Evolutionary conservation across 2,329 filamentous ascomycete genomes (phyloP), one percentile per base, ranked within the genome.

Genomic region (Aspergillus tamarii): DNA sequence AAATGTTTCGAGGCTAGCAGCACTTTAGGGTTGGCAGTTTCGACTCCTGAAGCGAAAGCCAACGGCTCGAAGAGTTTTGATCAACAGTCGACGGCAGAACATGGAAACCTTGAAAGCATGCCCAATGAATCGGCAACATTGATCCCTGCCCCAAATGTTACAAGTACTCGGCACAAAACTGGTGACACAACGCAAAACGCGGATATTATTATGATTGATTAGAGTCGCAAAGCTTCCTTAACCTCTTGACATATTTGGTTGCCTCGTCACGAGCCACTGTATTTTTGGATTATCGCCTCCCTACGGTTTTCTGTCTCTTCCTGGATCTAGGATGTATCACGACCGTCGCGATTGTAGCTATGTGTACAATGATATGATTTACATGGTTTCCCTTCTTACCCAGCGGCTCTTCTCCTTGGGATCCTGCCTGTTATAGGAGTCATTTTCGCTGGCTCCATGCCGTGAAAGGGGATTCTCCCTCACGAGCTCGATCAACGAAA

Each of bases 161-260:
- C 32, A 52, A 56, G 26, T 23, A 26, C n/a, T 41, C 63, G 60
- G 28, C 59, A 57, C 21, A 39, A 50, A 14, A 11, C 46, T 30
- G 59, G 30, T 41, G n/a, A 57, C 39, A 50, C 65, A 11, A 62
- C 21, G 16, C 48, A 66, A 16, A 70, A 69, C 30, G 58, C 71
- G 30, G 74, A 78, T 67, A 64, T 78, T 56, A 79, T 78, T 55
- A 78, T 73, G 65, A 78, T 78, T 66, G 77, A 78, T 62, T 78
- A 52, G 70, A 60, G 54, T 19, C 34, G 32, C 28, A 19, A 14
- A 5, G 4, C 8, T 39, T 36, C 23, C 26, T 21, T 8, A 21
- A 9, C 28, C 28, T 53, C 28, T 11, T 21, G n/a, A 34, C 10
- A 39, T 21, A 39, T 39, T 36, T 19, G 30, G 6, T 26, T 26